Base-by-base conservation (phyloP, 192 early-diverging fungal species). In the Backusella tuberculispora region DNA sequence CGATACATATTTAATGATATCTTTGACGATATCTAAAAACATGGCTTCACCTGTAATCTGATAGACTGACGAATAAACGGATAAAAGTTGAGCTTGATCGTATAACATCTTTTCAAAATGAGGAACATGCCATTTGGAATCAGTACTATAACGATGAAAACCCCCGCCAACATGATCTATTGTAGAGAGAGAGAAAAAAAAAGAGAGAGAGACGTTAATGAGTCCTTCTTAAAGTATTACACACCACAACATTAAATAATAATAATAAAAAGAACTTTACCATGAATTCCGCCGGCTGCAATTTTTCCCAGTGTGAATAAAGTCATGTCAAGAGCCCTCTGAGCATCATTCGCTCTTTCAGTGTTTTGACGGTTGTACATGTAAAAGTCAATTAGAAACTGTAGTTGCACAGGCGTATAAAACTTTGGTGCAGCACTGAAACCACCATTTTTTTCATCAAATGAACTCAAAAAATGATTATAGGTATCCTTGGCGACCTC, bases 91-190 rank as follows among this genome's bases (percentile, higher is more conserved):
- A 6, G 86, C 90, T 85, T 91, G 89, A 81, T 91, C 90, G 68
- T 91, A 91, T 12, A 91, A 83, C 90, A 91, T 91, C 65, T 91
- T 90, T 63, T 91, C 90, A 81, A 91, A 91, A 74, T 91, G 90
- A 46, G 90, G 90, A 8, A 91, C 80, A 77, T 89, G 90, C 90
- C 80, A 81, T 46, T 76, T 60, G 21, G 71, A 17, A 56, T 79
- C 77, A 29, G 78, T 79, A 45, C 74, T 76, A 42, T 79, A 80
- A 24, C 83, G 76, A 76, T 85, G 84, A 64, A 85, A 85, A n/a
- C 84, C 84, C 44, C 78, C 74, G 7, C 84, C 84, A n/a, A 85
- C 66, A 76, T 85, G 84, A 72, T 85, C 84, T 85, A 46, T 4
- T 12, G 24, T 12, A 60, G 26, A 53, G 21, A n/a, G 2, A 53